Evolutionary conservation across 768 basidiomycete genomes (phyloP), one percentile per base, ranked within the genome.

Genomic region (Cytidiella melzeri): DNA sequence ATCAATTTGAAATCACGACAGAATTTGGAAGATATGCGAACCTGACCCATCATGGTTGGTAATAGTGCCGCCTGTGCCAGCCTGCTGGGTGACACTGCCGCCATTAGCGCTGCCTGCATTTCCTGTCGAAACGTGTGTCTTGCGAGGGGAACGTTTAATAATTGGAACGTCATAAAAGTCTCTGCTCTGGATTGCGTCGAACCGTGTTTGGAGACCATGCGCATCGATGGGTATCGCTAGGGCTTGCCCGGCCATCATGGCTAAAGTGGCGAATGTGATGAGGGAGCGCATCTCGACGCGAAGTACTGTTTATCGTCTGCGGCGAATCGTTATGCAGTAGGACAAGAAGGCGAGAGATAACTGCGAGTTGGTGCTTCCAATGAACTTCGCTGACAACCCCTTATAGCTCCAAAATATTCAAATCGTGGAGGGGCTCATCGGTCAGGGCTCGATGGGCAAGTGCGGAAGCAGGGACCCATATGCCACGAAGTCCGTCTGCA

Each of bases 21-120:
- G 15, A 2, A 21, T 6, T 25, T 3, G 13, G 9, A 28, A 13
- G 4, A 6, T 5, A 19, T 20, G 43, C 52, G 47, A 20, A 48
- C 52, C 27, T 6, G 52, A 53, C 30, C 30, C 30, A 40, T 25
- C 51, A 13, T 36, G 41, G 48, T 55, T 52, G 9, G 41, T 45
- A 19, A 52, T 48, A 28, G 50, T 48, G 13, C 50, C 47, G 19
- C 52, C 51, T 19, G 26, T 20, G 19, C 52, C 55, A 12, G 47
- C 44, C 7, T 23, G 21, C 43, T 55, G 52, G n/a, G 27, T 13
- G 5, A 55, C 48, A 12, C 23, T 19, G 24, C 55, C 55, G 18
- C 55, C 50, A 44, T 51, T 52, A 27, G 40, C 42, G 30, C 48
- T 24, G 1, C 23, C 19, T 3, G 51, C 44, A 38, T 40, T 26